Conservation (phyloP, 805 yeast genomes). For the Candida stauntonica region DNA sequence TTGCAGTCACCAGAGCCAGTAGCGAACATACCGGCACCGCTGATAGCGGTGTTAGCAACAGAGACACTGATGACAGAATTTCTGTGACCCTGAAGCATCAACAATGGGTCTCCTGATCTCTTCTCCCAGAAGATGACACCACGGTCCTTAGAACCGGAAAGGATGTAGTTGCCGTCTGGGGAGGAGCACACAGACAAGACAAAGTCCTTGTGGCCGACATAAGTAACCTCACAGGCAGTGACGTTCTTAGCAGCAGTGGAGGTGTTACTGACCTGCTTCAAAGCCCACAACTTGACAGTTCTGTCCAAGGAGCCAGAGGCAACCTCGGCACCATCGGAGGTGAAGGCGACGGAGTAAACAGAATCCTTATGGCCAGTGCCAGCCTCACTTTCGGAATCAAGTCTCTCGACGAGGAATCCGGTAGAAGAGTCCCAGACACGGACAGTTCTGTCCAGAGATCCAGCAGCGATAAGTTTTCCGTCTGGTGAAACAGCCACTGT, state of each 20-base stretch:
- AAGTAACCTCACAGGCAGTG: slow-evolving; percentile 81
- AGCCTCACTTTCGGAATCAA: slow-evolving; percentile 82
- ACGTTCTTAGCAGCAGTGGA: slow-evolving; percentile 39
- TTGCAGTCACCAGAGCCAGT: slow-evolving; percentile 97
- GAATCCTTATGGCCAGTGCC: slow-evolving; percentile 96
- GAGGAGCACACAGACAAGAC: slow-evolving; percentile 92
- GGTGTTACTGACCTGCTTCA: slow-evolving; percentile 52
- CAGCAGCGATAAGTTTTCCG: slow-evolving; percentile 92
- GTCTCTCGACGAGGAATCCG: slow-evolving; percentile 85
- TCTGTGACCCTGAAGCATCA: slow-evolving; percentile 95
- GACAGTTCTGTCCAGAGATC: slow-evolving; percentile 91
- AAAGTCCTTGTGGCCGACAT: slow-evolving; percentile 94
- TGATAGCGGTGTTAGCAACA: slow-evolving; percentile 72
- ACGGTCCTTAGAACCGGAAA: slow-evolving; percentile 94
- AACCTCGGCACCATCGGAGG: slow-evolving; percentile 85
- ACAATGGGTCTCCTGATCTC: slow-evolving; percentile 80
- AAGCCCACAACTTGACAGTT: slow-evolving; percentile 93
- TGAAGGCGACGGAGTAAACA: slow-evolving; percentile 90
- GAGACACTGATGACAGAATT: slow-evolving; percentile 94
- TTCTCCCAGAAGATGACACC: slow-evolving; percentile 98
- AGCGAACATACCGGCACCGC: slow-evolving; percentile 83
- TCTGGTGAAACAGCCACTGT: slow-evolving; percentile 97
- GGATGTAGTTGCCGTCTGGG: slow-evolving; percentile 84
- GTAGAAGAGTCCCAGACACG: slow-evolving; percentile 95
- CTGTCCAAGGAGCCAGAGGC: slow-evolving; percentile 94